These are phyloP conservation scores for Leonotis leonurus DNA, from an alignment of 257 asterid genomes.

Conservation along the genomic window DNA sequence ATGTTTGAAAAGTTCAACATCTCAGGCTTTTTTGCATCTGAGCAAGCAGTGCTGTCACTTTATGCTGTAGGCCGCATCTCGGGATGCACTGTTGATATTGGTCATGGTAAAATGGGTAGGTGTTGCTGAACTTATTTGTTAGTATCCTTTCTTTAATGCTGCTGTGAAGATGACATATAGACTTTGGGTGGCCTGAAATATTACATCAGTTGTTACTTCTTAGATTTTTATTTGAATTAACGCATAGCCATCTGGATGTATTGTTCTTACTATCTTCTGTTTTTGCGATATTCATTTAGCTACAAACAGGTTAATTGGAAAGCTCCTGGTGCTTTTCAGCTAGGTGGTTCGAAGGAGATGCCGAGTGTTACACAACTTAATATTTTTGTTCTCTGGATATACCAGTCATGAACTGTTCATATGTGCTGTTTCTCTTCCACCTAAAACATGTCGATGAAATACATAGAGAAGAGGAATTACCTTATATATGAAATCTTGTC, in stretches of 20 bases:
- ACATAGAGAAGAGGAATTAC: too few species aligned
- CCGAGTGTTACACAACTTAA: not conserved
- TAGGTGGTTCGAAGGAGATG: not conserved
- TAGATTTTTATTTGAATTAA: not conserved
- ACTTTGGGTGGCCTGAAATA: constrained; percentile 2
- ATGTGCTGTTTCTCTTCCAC: not conserved
- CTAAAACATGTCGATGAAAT: not conserved
- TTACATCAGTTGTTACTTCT: not conserved
- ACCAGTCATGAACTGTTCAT: not conserved
- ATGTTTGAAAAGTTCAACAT: constrained; percentile 92
- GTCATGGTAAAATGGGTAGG: constrained; percentile 88
- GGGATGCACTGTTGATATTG: constrained; percentile 86
- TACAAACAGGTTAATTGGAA: not conserved
- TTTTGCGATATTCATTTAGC: not conserved
- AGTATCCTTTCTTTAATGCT: not conserved
- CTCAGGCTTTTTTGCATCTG: constrained; percentile 89
- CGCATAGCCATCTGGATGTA: not conserved
- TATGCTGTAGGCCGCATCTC: constrained; percentile 96
- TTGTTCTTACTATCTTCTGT: not conserved
- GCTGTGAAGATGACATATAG: not conserved
- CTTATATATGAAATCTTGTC: too few species aligned
- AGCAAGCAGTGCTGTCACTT: constrained; percentile 91
- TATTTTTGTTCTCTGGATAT: not conserved
- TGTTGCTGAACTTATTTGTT: not conserved
- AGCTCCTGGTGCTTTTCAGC: not conserved